Base-by-base conservation (phyloP, 192 early-diverging fungal genomes). In the Umbelopsis sp. region DNA sequence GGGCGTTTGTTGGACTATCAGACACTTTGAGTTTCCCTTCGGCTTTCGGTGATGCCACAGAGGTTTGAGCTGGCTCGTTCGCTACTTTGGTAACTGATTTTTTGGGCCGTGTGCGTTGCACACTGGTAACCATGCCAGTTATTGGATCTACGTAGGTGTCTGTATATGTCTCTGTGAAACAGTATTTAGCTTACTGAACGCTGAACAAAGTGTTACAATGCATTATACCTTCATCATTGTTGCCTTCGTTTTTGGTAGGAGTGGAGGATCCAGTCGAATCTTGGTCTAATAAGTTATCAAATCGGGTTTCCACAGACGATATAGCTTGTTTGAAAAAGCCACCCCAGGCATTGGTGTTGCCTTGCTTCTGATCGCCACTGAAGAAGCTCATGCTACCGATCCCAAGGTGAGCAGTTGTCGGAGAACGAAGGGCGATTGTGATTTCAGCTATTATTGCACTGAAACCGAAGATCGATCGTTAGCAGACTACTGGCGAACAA, bases 301-400 rank as follows among this genome's bases (percentile, higher is more conserved):
- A 84, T 46, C 88, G 85, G 16, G 86, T 91, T 74, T 94, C 92
- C 33, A 94, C 87, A 52, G 85, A 84, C 15, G 88, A 89, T 18
- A 92, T 84, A 5, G 91, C 91, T 71, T 87, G 88, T 66, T 92
- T 91, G 50, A 94, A 78, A 66, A 91, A 84, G 69, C 78, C 84
- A 53, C 90, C 87, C 87, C 87, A 91, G 27, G 55, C 55, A 61
- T 61, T 61, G 55, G 55, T 30, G 13, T 12, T 61, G 55, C 55
- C 55, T 61, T 61, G 55, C 55, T 61, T 61, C 55, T 61, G 55
- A 61, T 61, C 55, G 55, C 55, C 55, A 35, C 55, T 30, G n/a
- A 61, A 61, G 55, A 61, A 61, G 55, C 55, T 61, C 55, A 61
- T 61, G 55, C 55, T 61, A 25, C 55, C 55, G 55, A 61, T 61